These are phyloP conservation scores for Pseudogymnoascus sp. DNA, from an alignment of 2,329 filamentous ascomycete species.

Conservation along the genomic window DNA sequence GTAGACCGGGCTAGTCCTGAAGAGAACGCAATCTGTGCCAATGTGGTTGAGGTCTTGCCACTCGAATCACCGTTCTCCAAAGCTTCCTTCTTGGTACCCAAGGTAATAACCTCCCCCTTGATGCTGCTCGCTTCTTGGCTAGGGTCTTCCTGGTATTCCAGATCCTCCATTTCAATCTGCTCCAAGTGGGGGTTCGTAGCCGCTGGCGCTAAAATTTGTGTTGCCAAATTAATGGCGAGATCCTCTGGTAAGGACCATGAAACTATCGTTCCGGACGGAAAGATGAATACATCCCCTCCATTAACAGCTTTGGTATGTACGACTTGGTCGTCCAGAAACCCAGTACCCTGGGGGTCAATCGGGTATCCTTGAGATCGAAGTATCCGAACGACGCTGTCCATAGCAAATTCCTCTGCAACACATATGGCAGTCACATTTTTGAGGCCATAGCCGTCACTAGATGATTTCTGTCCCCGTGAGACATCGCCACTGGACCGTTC, in stretches of 20 bases:
- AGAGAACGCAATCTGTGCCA: slow-evolving; percentile 94
- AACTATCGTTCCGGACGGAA: slow-evolving; percentile 88
- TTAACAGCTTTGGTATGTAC: slow-evolving; percentile 55
- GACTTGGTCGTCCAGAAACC: slow-evolving; percentile 54
- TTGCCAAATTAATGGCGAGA: slow-evolving; percentile 61
- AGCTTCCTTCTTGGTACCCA: slow-evolving; percentile 64
- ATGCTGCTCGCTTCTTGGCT: slow-evolving; percentile 67
- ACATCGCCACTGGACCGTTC: slow-evolving; percentile 50
- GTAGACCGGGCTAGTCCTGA: slow-evolving; percentile 88
- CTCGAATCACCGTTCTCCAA: slow-evolving; percentile 21
- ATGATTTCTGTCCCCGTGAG: slow-evolving; percentile 16
- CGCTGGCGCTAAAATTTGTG: slow-evolving; percentile 65
- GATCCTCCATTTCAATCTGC: slow-evolving; percentile 75
- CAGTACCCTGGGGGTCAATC: slow-evolving; percentile 54
- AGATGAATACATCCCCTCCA: slow-evolving; percentile 86
- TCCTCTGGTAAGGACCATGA: slow-evolving; percentile 80
- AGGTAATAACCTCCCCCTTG: slow-evolving; percentile 77
- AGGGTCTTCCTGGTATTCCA: slow-evolving; percentile 76
- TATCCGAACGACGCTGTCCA: slow-evolving; percentile 51
- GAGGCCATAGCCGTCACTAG: slow-evolving; percentile 30
- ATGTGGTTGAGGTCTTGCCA: slow-evolving; percentile 48
- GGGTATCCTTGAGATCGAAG: slow-evolving; percentile 52
- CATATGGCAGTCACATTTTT: slow-evolving; percentile 50
- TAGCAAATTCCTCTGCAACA: slow-evolving; percentile 57
- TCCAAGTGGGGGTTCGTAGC: slow-evolving; percentile 67